Conservation (phyloP, 2,329 filamentous ascomycete species). For the Curvularia sp. region DNA sequence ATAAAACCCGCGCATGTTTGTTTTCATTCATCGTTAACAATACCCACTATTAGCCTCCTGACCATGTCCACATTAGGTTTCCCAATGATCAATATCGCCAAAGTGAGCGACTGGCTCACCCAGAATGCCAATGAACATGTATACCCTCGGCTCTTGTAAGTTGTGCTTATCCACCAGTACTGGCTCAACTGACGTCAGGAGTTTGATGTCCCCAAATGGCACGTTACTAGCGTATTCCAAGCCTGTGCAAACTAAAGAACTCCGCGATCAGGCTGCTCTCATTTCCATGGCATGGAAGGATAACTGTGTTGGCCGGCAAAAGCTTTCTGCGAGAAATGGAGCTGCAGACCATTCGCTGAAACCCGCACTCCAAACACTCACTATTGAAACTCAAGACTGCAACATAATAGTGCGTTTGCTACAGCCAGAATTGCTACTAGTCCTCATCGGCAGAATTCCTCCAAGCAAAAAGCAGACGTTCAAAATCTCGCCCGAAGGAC, state of each 20-base stretch:
- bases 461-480: constrained; percentile 50
- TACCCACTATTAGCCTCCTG: constrained; percentile 13
- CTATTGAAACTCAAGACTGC: constrained; percentile 55
- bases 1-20: neutral
- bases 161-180: constrained; percentile 7
- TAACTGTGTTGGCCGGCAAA: constrained; percentile 38
- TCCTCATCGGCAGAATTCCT: constrained; percentile 58
- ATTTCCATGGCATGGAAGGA: constrained; percentile 61
- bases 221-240: constrained; percentile 59
- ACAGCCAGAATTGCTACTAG: constrained; percentile 56
- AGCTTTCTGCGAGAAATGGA: constrained; percentile 16
- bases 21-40: constrained; percentile 4
- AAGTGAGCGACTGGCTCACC: constrained; percentile 54
- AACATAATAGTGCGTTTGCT: constrained; percentile 58
- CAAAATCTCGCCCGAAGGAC: constrained; percentile 55
- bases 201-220: constrained; percentile 60
- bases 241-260: constrained; percentile 57
- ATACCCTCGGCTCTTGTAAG: constrained; percentile 55
- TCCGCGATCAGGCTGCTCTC: constrained; percentile 59
- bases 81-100: constrained; percentile 55
- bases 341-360: constrained; percentile 21
- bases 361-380: constrained; percentile 53
- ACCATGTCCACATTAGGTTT: constrained; percentile 24
- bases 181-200: constrained; percentile 28
- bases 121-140: constrained; percentile 55